Percentiles rank a stretch among this genome's conserved stretches.
Conservation (phyloP, 1,284 basidiomycete species). For the Amylostereum areolatum region DNA sequence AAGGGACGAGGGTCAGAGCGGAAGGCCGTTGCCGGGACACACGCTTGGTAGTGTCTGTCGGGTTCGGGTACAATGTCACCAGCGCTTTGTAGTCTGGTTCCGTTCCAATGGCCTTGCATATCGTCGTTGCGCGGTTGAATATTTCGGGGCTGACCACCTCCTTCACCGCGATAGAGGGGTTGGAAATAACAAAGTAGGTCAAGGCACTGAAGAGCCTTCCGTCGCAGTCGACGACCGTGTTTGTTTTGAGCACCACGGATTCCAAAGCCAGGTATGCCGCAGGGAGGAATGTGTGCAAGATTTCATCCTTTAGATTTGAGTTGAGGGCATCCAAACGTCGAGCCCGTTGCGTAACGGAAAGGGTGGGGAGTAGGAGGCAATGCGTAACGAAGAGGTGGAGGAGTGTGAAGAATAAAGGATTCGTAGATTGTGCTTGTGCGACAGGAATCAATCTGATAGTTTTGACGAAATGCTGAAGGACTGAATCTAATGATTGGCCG, state of each 20-base stretch:
- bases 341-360: conserved; percentile 41
- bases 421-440: neutral
- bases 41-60: no score
- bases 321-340: conserved; percentile 24
- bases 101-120: conserved; percentile 18
- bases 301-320: conserved; percentile 19
- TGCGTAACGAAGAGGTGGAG: conserved; percentile 37
- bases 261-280: conserved; percentile 27
- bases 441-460: neutral
- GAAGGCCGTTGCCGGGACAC: neutral
- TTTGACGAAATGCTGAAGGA: neutral
- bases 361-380: conserved; percentile 30
- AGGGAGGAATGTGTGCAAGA: conserved; percentile 35
- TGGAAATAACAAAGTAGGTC: conserved; percentile 26
- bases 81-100: neutral
- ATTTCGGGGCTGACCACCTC: conserved; percentile 27
- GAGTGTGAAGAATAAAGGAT: conserved; percentile 15
- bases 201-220: conserved; percentile 43
- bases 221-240: conserved; percentile 38
- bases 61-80: neutral
- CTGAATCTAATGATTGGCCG: neutral
- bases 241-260: conserved; percentile 15
- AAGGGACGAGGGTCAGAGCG: conserved; percentile 37
- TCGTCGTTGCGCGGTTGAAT: conserved; percentile 14
- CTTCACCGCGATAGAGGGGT: conserved; percentile 15